Conservation (phyloP, 805 yeast species). For the Zygotorulaspora florentina region DNA sequence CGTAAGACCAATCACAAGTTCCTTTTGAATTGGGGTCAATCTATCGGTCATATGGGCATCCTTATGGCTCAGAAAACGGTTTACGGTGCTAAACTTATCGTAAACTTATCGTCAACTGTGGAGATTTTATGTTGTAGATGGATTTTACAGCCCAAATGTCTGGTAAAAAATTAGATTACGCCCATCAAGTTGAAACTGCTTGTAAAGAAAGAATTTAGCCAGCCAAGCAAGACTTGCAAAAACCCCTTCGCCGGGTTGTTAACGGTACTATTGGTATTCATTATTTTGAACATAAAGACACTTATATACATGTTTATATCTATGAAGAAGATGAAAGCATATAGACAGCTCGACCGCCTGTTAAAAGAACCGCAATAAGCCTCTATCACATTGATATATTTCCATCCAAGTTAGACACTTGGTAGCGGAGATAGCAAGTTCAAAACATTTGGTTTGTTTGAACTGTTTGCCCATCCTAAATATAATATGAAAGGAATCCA, state of each 20-base stretch:
- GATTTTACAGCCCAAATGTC: no score
- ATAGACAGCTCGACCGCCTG: not conserved
- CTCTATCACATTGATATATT: conserved; percentile 1
- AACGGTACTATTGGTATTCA: not conserved
- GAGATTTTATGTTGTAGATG: no score
- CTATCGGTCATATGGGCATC: conserved; percentile 2
- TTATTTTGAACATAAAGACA: conserved; percentile 9
- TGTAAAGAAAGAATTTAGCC: conserved; percentile 1
- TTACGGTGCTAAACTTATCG: not conserved
- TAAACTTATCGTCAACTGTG: not conserved
- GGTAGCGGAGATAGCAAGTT: conserved; percentile 37
- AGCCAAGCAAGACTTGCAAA: not conserved
- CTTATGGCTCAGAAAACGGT: not conserved
- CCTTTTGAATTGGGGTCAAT: conserved; percentile 39
- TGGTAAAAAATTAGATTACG: no score
- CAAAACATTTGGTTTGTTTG: conserved; percentile 80
- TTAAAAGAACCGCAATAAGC: conserved; percentile 1
- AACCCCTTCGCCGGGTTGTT: not conserved
- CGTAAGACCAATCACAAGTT: conserved; percentile 63
- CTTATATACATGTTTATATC: conserved; percentile 9
- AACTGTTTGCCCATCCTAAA: conserved; percentile 79
- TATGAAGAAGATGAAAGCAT: conserved; percentile 1
- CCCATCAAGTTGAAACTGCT: not conserved
- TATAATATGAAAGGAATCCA: conserved; percentile 94
- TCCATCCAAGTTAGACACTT: conserved; percentile 27